Evolutionary conservation across 1,139 yeast genomes (phyloP), one percentile per base, ranked within the genome.

Genomic region (Diutina rugosa): DNA sequence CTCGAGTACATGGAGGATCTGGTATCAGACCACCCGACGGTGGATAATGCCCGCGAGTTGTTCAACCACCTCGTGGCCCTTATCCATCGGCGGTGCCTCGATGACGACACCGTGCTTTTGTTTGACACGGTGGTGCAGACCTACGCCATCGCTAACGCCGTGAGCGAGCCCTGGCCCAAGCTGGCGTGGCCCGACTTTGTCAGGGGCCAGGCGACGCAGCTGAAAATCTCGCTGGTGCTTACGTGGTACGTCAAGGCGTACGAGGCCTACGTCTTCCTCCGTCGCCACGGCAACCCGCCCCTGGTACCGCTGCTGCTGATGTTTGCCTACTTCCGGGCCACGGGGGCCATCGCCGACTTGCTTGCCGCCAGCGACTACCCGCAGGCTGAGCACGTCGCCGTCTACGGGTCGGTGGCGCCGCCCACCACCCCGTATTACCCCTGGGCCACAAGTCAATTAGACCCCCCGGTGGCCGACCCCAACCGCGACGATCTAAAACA

Each of bases 161-260:
- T 49, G 21, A 14, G 28, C 16, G 53, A 49, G 35, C 53, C 53
- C 16, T 49, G 53, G 53, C 53, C 53, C 35, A 49, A 49, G 32
- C 9, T 49, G 16, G 6, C 53, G 10, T 49, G 53, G 53, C 53
- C 53, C 21, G 53, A 18, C 16, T 49, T 49, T 49, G 53, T 49
- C n/a, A 3, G 10, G n/a, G n/a, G 32, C 29, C 53, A 49, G 16
- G 18, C 21, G n/a, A n/a, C 10, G 14, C 21, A 30, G 3, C 44
- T 16, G 28, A 32, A 49, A 18, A 49, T 30, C 44, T 12, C 8
- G 10, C 45, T 32, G n/a, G 32, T 16, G n/a, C 53, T 49, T 16
- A 18, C 45, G 6, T 49, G 44, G 44, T 49, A 49, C 28, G 28
- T 9, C 41, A 49, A 49, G 12, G 53, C 53, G 32, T 32, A n/a